These are phyloP conservation scores for Candida manassasensis DNA, from an alignment of 805 yeast species.

Conservation along the genomic window DNA sequence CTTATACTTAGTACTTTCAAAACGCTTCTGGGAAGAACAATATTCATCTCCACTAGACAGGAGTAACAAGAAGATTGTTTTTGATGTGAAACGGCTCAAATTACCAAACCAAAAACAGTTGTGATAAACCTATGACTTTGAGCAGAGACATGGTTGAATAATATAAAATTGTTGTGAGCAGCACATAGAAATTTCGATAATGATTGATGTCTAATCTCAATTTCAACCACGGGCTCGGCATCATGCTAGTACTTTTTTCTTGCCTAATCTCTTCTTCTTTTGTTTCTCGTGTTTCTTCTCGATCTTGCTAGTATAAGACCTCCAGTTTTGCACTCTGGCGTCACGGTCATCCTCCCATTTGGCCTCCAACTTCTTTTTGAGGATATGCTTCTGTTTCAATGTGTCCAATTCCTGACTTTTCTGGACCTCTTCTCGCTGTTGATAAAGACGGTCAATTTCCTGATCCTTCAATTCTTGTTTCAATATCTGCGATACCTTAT, in stretches of 20 bases:
- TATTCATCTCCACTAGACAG: too few relatives aligned
- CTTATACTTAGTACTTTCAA: too few relatives aligned
- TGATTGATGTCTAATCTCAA: too few relatives aligned
- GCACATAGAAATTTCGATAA: too few relatives aligned
- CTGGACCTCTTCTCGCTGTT: conserved; percentile 26
- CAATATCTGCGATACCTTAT: conserved; percentile 40
- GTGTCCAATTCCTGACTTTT: conserved; percentile 21
- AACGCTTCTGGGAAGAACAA: too few relatives aligned
- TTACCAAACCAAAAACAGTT: too few relatives aligned
- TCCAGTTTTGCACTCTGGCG: conserved; percentile 55
- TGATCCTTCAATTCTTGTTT: conserved; percentile 30
- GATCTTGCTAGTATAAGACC: conserved; percentile 41
- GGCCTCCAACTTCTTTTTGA: conserved; percentile 38
- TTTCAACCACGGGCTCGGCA: too few relatives aligned
- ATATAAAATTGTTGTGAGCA: too few relatives aligned
- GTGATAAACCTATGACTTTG: too few relatives aligned
- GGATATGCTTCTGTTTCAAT: conserved; percentile 36
- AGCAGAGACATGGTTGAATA: too few relatives aligned
- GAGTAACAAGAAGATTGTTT: too few relatives aligned
- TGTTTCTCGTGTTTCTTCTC: conserved; percentile 44
- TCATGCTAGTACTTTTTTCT: conserved; percentile 33
- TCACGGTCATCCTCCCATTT: conserved; percentile 63
- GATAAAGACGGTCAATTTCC: conserved; percentile 20
- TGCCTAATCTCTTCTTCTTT: conserved; percentile 21
- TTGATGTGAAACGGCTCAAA: too few relatives aligned